These are phyloP conservation scores for Leishmania arabica DNA, from an alignment of 208 protist species.

Conservation along the genomic window DNA sequence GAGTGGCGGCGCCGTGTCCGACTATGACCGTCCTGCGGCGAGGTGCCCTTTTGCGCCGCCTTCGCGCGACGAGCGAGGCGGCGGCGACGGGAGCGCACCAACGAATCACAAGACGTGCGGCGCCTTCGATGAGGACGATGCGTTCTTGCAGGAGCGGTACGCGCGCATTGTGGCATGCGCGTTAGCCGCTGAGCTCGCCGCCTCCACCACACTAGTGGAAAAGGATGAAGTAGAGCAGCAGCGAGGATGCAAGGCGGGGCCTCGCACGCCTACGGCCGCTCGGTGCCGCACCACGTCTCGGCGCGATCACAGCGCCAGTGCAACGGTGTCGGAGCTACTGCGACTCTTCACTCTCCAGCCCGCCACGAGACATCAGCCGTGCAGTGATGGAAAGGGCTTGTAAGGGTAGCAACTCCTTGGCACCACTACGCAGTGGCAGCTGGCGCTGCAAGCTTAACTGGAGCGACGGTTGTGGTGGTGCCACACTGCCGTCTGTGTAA, in stretches of 20 bases:
- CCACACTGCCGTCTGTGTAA: neutral
- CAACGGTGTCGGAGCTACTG: constrained; percentile 32
- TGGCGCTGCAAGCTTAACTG: neutral
- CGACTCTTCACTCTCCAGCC: constrained; percentile 17
- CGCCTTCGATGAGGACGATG: neutral
- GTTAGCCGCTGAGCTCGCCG: constrained; percentile 4
- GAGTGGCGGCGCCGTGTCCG: neutral
- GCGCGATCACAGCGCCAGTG: constrained; percentile 22
- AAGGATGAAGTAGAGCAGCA: neutral
- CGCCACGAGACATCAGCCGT: neutral
- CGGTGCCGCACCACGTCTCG: neutral
- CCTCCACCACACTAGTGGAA: neutral
- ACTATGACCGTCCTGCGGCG: neutral
- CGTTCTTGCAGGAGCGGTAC: constrained; percentile 12
- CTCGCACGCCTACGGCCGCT: neutral
- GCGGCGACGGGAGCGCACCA: neutral
- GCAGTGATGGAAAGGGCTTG: neutral
- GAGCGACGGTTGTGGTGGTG: neutral
- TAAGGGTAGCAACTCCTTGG: neutral
- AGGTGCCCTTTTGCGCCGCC: neutral
- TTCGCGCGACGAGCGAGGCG: neutral
- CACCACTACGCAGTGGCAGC: neutral
- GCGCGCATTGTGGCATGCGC: constrained; percentile 20
- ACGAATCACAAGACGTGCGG: neutral
- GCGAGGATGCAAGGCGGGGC: neutral